These are phyloP conservation scores for Myrica gale DNA, from an alignment of 306 rosid species.

Conservation along the genomic window DNA sequence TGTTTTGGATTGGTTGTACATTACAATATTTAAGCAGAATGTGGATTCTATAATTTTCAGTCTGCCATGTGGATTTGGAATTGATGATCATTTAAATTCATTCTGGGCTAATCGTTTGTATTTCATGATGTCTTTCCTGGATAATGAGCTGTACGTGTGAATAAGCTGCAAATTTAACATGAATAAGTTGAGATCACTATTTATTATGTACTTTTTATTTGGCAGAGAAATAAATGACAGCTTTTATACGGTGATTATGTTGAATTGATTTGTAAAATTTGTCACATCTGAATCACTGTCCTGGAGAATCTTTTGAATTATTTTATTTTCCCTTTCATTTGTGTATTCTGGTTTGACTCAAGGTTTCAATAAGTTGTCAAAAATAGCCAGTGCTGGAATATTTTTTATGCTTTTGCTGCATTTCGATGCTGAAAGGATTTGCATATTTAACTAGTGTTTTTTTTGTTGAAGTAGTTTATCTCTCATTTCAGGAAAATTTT, in stretches of 20 bases:
- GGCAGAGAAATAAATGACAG: no score
- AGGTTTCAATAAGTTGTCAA: not conserved
- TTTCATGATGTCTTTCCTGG: slow-evolving; percentile 14
- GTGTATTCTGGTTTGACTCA: not conserved
- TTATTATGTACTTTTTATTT: no score
- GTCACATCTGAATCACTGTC: not conserved
- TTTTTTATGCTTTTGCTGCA: not conserved
- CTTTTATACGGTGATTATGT: no score
- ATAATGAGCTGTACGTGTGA: slow-evolving; percentile 5
- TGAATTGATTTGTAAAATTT: not conserved
- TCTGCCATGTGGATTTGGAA: not conserved
- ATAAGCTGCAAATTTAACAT: not conserved
- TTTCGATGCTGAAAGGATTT: not conserved
- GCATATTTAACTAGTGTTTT: slow-evolving; percentile 1
- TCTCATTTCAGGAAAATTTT: slow-evolving; percentile 44
- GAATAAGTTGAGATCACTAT: not conserved
- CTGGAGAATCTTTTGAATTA: not conserved
- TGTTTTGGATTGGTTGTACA: not conserved
- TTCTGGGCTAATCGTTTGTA: slow-evolving; percentile 10
- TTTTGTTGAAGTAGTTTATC: slow-evolving; percentile 39
- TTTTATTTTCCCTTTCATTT: not conserved
- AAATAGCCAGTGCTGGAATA: not conserved
- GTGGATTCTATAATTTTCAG: not conserved
- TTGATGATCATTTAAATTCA: slow-evolving; percentile 3
- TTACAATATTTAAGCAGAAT: not conserved